phyloP scores from a whole-genome alignment of 108 stramenopile species.

The Mediolabrus comicus region DNA sequence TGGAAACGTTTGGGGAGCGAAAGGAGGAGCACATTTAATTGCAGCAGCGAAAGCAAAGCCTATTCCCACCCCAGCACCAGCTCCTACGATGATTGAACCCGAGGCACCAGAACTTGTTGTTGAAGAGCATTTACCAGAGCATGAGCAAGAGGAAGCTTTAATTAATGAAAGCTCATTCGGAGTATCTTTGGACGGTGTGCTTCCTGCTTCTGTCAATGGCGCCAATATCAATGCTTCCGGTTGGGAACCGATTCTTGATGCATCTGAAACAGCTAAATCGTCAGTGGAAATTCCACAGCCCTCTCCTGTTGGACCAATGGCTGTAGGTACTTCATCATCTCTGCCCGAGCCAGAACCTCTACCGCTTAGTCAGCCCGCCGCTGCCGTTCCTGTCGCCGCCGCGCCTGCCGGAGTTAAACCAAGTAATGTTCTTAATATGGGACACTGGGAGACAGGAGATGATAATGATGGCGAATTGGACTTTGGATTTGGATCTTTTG shows the following conservation, averaged over 20 bases:
- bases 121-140: background rate
- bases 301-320: slow-evolving; percentile 10
- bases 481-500: slow-evolving; percentile 88
- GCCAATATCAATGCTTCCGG: slow-evolving; percentile 55
- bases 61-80: slow-evolving; percentile 42
- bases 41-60: slow-evolving; percentile 64
- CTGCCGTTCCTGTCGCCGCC: background rate
- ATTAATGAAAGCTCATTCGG: slow-evolving; percentile 15
- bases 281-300: slow-evolving; percentile 22
- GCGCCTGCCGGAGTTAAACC: slow-evolving; percentile 39
- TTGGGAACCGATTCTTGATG: slow-evolving; percentile 47
- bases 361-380: slow-evolving; percentile 8
- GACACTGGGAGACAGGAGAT: slow-evolving; percentile 82
- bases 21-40: slow-evolving; percentile 85
- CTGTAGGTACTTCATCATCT: background rate
- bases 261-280: slow-evolving; percentile 19
- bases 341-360: slow-evolving; percentile 23
- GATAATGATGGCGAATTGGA: slow-evolving; percentile 69
- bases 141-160: slow-evolving; percentile 24
- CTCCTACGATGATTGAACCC: slow-evolving; percentile 12
- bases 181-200: slow-evolving; percentile 35
- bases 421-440: slow-evolving; percentile 80
- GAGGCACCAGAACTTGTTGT: slow-evolving; percentile 19
- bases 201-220: slow-evolving; percentile 47
- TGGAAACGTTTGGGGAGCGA: slow-evolving; percentile 90